phyloP scores from a whole-genome alignment of 2,329 filamentous ascomycete genomes.

The Venturiaceae sp. region DNA sequence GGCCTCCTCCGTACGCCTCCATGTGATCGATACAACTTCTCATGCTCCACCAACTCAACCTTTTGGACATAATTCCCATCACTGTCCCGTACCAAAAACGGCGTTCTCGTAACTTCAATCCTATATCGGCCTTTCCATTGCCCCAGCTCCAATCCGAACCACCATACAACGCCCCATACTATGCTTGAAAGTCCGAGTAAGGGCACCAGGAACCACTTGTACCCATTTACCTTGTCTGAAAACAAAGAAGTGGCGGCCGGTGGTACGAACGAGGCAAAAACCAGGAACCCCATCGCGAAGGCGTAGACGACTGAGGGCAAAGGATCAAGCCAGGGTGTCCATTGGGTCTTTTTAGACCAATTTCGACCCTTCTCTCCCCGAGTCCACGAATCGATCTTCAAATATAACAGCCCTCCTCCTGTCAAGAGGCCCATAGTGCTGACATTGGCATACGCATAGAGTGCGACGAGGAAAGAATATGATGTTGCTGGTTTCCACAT shows the following conservation, averaged over 20 bases:
- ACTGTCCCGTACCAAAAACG: neutral
- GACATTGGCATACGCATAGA: conserved; percentile 33
- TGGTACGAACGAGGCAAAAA: conserved; percentile 14
- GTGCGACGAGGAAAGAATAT: conserved; percentile 23
- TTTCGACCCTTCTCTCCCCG: neutral
- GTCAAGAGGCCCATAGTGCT: conserved; percentile 22
- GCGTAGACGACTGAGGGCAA: conserved; percentile 15
- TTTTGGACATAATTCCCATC: conserved; percentile 5
- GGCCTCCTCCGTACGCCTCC: neutral
- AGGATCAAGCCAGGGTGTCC: conserved; percentile 15
- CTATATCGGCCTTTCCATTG: conserved; percentile 5
- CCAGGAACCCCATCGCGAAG: conserved; percentile 12
- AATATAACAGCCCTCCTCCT: conserved; percentile 22
- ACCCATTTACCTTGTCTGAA: conserved; percentile 8
- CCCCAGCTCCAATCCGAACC: conserved; percentile 7
- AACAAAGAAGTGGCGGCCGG: neutral
- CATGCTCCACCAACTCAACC: conserved; percentile 5
- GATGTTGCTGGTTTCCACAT: conserved; percentile 14
- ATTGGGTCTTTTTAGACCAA: neutral
- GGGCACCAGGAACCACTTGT: conserved; percentile 15
- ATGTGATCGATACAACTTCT: neutral
- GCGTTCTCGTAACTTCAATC: conserved; percentile 1
- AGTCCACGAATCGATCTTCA: conserved; percentile 11
- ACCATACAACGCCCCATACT: conserved; percentile 10
- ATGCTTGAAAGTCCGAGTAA: conserved; percentile 11